Evolutionary conservation across 2,329 filamentous ascomycete genomes (phyloP).

Genomic region (Ceratocystis cacaofunesta): DNA sequence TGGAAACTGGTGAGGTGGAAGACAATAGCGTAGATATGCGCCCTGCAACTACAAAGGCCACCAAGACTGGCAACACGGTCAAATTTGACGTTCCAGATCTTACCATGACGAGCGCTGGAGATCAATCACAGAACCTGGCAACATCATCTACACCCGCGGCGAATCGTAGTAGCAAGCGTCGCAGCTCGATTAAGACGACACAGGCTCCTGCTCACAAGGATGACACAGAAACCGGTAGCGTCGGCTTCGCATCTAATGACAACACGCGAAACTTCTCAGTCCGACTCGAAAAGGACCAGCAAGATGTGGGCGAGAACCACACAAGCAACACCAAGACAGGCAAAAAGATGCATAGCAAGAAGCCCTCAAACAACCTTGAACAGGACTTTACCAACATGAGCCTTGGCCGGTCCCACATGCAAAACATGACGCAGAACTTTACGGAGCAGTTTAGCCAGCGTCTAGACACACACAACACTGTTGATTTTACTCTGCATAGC

Average conservation of each 20-base stretch:
- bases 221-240: slow-evolving; percentile 19
- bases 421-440: slow-evolving; percentile 12
- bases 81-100: slow-evolving; percentile 29
- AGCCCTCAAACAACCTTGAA: slow-evolving; percentile 16
- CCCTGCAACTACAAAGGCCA: slow-evolving; percentile 6
- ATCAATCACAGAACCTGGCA: slow-evolving; percentile 17
- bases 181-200: slow-evolving; percentile 20
- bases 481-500: slow-evolving; percentile 13
- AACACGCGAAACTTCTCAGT: slow-evolving; percentile 20
- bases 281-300: slow-evolving; percentile 12
- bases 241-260: slow-evolving; percentile 19
- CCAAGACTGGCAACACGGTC: slow-evolving; percentile 14
- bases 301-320: slow-evolving; percentile 19
- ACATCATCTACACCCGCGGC: slow-evolving; percentile 19
- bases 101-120: slow-evolving; percentile 21
- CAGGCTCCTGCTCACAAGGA: slow-evolving; percentile 12
- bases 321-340: background rate
- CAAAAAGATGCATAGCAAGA: slow-evolving; percentile 11
- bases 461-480: slow-evolving; percentile 6
- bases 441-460: slow-evolving; percentile 19
- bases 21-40: slow-evolving; percentile 13
- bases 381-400: slow-evolving; percentile 19
- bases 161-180: slow-evolving; percentile 31
- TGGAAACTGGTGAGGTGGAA: slow-evolving; percentile 17
- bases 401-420: slow-evolving; percentile 6